Conservation (phyloP, 2,329 filamentous ascomycete species). For the Teratosphaeria viscida region DNA sequence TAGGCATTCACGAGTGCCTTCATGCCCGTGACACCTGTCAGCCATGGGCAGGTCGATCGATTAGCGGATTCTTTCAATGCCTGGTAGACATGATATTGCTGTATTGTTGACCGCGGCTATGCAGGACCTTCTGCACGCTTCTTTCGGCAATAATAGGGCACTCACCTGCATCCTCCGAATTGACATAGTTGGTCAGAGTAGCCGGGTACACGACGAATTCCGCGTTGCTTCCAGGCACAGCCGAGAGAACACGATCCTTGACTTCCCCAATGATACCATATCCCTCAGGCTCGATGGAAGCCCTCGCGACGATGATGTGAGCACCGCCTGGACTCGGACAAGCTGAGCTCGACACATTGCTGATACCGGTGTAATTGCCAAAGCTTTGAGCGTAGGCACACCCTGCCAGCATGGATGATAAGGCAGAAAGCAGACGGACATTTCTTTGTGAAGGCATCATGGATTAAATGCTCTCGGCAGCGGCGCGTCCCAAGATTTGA, state of each 20-base stretch:
- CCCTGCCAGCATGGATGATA: background rate
- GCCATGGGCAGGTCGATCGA: background rate
- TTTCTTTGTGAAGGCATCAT: background rate
- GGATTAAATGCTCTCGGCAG: too few species aligned
- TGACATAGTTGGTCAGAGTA: background rate
- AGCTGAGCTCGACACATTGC: background rate
- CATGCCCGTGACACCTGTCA: conserved; percentile 39
- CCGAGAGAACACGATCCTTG: background rate
- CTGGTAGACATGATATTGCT: too few species aligned
- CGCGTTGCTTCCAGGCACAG: background rate
- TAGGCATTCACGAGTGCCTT: conserved; percentile 22
- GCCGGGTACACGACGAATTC: background rate
- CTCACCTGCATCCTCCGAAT: background rate
- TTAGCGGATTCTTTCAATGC: background rate
- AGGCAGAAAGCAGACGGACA: background rate
- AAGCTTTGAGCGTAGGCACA: background rate
- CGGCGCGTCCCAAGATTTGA: background rate
- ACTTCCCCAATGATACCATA: background rate
- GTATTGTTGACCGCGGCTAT: too few species aligned
- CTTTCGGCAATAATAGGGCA: conserved; percentile 21
- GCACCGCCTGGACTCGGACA: background rate
- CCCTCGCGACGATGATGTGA: background rate
- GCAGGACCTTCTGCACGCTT: conserved; percentile 11
- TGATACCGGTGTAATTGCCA: background rate
- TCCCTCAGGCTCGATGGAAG: background rate